Percentiles rank a stretch among this genome's conserved stretches.
These are phyloP conservation scores for Chlorociboria aeruginascens DNA, from an alignment of 495 filamentous ascomycete genomes.

Conservation along the genomic window DNA sequence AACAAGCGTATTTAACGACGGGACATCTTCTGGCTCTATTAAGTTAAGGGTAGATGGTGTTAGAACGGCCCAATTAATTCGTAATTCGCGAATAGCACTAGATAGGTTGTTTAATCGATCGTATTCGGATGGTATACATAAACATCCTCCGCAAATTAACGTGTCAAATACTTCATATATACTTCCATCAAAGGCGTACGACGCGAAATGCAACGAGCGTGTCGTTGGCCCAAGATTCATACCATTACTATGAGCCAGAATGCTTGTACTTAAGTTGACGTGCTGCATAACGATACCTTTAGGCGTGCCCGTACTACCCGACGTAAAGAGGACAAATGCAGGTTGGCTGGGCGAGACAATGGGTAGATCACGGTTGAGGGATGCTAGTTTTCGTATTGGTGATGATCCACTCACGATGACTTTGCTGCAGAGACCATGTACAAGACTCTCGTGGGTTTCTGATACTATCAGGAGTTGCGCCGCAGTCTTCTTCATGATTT, in stretches of 20 bases:
- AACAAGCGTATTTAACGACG: slow-evolving; percentile 32
- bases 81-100: slow-evolving; percentile 19
- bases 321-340: slow-evolving; percentile 47
- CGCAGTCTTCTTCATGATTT: too few relatives aligned
- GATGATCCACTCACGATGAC: too few relatives aligned
- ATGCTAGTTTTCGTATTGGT: too few relatives aligned
- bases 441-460: too few relatives aligned
- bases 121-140: slow-evolving; percentile 34
- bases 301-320: slow-evolving; percentile 48
- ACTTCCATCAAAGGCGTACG: slow-evolving; percentile 56
- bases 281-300: slow-evolving; percentile 34
- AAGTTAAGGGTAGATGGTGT: slow-evolving; percentile 15
- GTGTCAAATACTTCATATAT: slow-evolving; percentile 55
- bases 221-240: background rate
- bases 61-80: slow-evolving; percentile 13
- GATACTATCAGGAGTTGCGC: too few relatives aligned
- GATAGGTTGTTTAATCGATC: slow-evolving; percentile 28
- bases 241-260: too few relatives aligned
- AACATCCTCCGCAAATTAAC: slow-evolving; percentile 39
- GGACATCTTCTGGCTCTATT: slow-evolving; percentile 27
- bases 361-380: too few relatives aligned
- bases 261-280: background rate
- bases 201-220: slow-evolving; percentile 41
- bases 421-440: too few relatives aligned
- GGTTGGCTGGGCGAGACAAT: too few relatives aligned